Evolutionary conservation across 2,329 filamentous ascomycete genomes (phyloP).

Genomic region (Fusarium sp.): DNA sequence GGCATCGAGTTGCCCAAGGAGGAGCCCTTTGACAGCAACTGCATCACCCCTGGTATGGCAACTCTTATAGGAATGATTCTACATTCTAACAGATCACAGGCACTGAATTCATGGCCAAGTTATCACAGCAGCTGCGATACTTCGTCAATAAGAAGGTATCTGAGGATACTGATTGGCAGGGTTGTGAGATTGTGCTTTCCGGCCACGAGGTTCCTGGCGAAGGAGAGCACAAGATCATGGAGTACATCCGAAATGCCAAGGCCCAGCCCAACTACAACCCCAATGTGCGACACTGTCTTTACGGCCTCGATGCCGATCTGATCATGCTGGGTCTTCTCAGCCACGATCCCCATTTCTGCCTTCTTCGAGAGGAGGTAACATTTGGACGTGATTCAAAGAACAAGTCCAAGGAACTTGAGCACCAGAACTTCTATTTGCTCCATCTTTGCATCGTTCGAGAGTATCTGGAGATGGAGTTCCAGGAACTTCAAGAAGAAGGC

Average conservation of each 20-base stretch:
- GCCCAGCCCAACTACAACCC: slow-evolving; percentile 92
- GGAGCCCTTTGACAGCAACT: slow-evolving; percentile 97
- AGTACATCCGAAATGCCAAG: slow-evolving; percentile 98
- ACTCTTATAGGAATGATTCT: no score
- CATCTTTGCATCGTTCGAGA: slow-evolving; percentile 98
- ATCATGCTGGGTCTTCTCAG: slow-evolving; percentile 99
- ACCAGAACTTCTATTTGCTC: slow-evolving; percentile 98
- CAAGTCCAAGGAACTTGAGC: slow-evolving; percentile 96
- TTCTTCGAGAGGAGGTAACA: slow-evolving; percentile 96
- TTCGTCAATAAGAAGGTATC: slow-evolving; percentile 99
- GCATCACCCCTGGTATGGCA: slow-evolving; percentile 85
- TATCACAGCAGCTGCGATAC: slow-evolving; percentile 94
- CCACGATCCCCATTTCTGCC: slow-evolving; percentile 97
- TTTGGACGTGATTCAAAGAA: slow-evolving; percentile 89
- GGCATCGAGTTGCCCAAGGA: slow-evolving; percentile 95
- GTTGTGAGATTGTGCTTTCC: slow-evolving; percentile 93
- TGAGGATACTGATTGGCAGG: slow-evolving; percentile 97
- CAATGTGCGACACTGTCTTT: slow-evolving; percentile 95
- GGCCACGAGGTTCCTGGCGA: slow-evolving; percentile 98
- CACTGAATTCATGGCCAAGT: slow-evolving; percentile 97
- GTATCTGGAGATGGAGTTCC: slow-evolving; percentile 96
- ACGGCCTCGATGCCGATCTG: slow-evolving; percentile 95
- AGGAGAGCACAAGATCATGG: slow-evolving; percentile 99
- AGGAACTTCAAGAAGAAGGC: slow-evolving; percentile 83
- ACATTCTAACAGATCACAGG: slow-evolving; percentile 50